Percentiles rank a stretch among this genome's conserved stretches.
These are phyloP conservation scores for Leishmania mexicana DNA, from an alignment of 208 protist genomes.

Conservation along the genomic window DNA sequence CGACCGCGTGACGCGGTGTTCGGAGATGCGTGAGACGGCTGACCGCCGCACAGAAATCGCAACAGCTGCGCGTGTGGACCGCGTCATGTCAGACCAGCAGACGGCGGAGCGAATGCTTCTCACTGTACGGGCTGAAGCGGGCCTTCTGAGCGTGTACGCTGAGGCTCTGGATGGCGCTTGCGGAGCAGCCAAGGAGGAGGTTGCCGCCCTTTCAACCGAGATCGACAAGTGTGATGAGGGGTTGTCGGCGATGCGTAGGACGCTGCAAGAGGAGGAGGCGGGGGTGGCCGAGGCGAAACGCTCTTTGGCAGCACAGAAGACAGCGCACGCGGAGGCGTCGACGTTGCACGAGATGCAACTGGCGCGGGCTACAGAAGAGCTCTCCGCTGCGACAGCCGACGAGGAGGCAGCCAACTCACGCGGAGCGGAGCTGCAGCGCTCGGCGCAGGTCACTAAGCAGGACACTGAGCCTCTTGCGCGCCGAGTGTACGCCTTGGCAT, in stretches of 20 bases:
- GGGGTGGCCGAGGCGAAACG: neutral
- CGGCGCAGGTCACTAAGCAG: neutral
- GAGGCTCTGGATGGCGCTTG: neutral
- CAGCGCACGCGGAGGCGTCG: neutral
- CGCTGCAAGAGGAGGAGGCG: neutral
- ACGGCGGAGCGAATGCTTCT: neutral
- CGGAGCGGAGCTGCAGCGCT: constrained; percentile 3
- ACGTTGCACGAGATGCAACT: neutral
- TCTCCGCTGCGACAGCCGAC: neutral
- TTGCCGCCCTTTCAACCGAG: constrained; percentile 17
- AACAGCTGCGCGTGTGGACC: neutral
- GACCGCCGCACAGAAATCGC: neutral
- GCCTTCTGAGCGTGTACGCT: neutral
- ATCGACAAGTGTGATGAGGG: constrained; percentile 7
- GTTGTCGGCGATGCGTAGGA: constrained; percentile 6
- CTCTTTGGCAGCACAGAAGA: neutral
- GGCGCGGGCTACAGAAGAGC: neutral
- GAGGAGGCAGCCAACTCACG: neutral
- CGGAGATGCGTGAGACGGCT: constrained; percentile 1
- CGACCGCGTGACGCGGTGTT: neutral
- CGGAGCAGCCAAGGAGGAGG: constrained; percentile 7
- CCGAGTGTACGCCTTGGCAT: constrained; percentile 5
- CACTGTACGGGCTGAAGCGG: neutral
- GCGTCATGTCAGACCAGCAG: neutral
- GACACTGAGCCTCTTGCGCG: neutral